Evolutionary conservation across 176 grass and related monocot genomes (phyloP), one percentile per base, ranked within the genome.

Genomic region (Leersia perrieri): DNA sequence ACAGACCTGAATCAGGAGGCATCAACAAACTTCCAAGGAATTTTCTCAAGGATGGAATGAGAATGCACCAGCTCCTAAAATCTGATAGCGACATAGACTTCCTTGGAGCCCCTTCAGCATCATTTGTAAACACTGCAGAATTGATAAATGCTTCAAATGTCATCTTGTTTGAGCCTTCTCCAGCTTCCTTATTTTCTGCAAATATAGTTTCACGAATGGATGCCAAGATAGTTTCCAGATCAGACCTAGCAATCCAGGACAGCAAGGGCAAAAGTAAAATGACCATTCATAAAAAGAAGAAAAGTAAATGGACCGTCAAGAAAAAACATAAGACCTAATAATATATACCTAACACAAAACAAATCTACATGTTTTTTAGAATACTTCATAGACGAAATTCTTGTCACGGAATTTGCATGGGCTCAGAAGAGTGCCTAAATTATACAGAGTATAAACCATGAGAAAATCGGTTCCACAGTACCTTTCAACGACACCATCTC

Each of bases 1-100:
- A 73, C 73, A 78, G 16, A 98, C 95, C 95, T 93, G 84, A 87
- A 89, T 89, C 86, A 83, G 88, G 84, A 27, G 90, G 75, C 68
- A 84, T 91, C 65, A 98, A 76, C 83, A 98, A 88, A 93, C 82
- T 91, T 79, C 88, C 88, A 72, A 98, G 92, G 61, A 95, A 95
- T 58, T 91, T 94, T 67, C 84, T 93, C 75, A 82, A 70, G 63
- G 92, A 91, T 69, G 95, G 95, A 62, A 98, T 75, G 29, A 86
- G 81, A 70, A 62, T 76, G 64, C 83, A 95, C 92, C 88, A 93
- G 78, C 63, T 98, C 84, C 87, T 95, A 74, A 95, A 93, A 84
- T 98, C 92, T 74, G 79, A 73, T 73, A 89, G 41, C 66, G 86
- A 93, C 90, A 98, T 98, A 78, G 49, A 82, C 73, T 93, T 88